phyloP scores from a whole-genome alignment of 2,329 filamentous ascomycete species.

The Cordyceps cateniannulata region DNA sequence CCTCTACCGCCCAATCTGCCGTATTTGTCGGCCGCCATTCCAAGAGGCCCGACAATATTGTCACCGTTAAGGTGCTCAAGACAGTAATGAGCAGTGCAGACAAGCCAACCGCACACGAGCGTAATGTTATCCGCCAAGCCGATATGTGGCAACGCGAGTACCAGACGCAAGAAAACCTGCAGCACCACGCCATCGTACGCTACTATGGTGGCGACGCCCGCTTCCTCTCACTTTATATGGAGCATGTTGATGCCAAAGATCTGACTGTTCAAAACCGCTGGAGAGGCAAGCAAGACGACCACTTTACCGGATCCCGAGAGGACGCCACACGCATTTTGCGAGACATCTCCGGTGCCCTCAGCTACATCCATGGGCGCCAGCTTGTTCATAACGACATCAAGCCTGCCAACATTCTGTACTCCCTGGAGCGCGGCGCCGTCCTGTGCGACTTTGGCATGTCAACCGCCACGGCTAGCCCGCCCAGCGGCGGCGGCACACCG shows the following conservation, averaged over 20 bases:
- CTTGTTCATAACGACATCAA: conserved; percentile 58
- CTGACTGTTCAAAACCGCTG: conserved; percentile 43
- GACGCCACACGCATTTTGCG: conserved; percentile 48
- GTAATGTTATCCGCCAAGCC: conserved; percentile 51
- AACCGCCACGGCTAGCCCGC: conserved; percentile 38
- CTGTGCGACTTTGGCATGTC: conserved; percentile 56
- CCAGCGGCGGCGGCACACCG: conserved; percentile 49
- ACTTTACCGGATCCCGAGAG: conserved; percentile 41
- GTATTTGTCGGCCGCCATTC: conserved; percentile 52
- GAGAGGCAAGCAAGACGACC: conserved; percentile 40
- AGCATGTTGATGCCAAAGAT: conserved; percentile 52
- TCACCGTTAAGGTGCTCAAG: conserved; percentile 56
- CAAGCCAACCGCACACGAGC: conserved; percentile 44
- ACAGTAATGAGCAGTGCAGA: conserved; percentile 37
- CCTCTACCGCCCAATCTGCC: conserved; percentile 46
- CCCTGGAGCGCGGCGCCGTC: conserved; percentile 49
- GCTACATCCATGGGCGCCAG: conserved; percentile 48
- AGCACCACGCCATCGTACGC: conserved; percentile 52
- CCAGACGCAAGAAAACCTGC: conserved; percentile 46
- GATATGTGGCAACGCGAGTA: conserved; percentile 55
- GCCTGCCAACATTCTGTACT: conserved; percentile 56
- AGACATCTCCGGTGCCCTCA: conserved; percentile 47
- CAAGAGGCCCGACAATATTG: conserved; percentile 44
- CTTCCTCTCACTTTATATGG: conserved; percentile 55
- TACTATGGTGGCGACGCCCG: conserved; percentile 54